Base-by-base conservation (phyloP, 192 early-diverging fungal genomes). In the Backusella sp. region DNA sequence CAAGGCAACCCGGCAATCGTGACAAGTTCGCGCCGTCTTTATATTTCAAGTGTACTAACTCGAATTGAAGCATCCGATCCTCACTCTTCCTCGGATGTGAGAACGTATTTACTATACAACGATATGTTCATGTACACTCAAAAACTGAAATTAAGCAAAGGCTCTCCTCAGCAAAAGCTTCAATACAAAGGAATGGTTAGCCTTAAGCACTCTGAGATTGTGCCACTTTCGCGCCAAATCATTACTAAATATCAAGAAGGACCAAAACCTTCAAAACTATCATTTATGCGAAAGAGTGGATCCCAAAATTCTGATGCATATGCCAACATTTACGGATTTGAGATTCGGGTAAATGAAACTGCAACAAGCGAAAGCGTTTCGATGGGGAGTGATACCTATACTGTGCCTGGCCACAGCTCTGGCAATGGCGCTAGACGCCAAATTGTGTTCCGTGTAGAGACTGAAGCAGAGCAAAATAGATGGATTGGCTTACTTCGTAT, bases 201-300 rank as follows among this genome's bases (percentile, higher is more conserved):
- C 26, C 37, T 73, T 19, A 56, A 39, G 7, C 49, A 73, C n/a
- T n/a, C 72, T 12, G 52, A 73, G 9, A 66, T 73, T 62, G 34
- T 26, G 41, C 72, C 53, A 1, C 34, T 73, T n/a, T 72, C 49
- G 9, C 11, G 6, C n/a, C 32, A 72, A 23, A n/a, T 41, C 0
- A 69, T 41, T 69, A 12, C 35, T 4, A 69, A 69, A 23, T 39
- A 37, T 1, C 37, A 35, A n/a, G 68, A 69, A 23, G 68, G 34
- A 9, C 34, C 34, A 69, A 69, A 37, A 5, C 3, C 36, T 39
- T 41, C 68, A 4, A 37, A n/a, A 26, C 2, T 72, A 36, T 53
- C 49, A 17, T 35, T 72, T n/a, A 72, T 72, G 28, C 44, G 44
- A n/a, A 72, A 21, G 49, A 52, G 9, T 34, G 49, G 11, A 35